A percentile compares a stretch with the other conserved stretches of the same genome.
These are phyloP conservation scores for Aphanomyces euteiches DNA, from an alignment of 352 stramenopile genomes.

Conservation along the genomic window DNA sequence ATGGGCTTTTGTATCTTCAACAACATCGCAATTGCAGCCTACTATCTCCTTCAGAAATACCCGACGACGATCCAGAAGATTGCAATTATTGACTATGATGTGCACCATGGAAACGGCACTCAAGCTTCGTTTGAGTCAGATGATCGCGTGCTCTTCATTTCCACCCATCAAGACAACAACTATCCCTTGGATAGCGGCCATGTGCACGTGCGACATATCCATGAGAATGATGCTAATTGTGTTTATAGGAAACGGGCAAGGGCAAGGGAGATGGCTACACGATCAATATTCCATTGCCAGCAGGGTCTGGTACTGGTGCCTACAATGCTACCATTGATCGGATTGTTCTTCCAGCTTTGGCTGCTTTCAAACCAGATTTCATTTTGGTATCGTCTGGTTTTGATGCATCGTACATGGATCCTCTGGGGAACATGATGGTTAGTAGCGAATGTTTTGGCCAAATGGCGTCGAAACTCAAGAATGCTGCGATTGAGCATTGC, in stretches of 20 bases:
- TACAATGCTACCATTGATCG: constrained; percentile 66
- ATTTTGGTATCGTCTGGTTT: constrained; percentile 74
- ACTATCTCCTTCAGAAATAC: constrained; percentile 55
- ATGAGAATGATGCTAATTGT: background rate
- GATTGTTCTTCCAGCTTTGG: constrained; percentile 64
- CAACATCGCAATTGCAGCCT: constrained; percentile 60
- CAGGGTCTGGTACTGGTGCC: constrained; percentile 62
- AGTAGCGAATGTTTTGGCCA: constrained; percentile 59
- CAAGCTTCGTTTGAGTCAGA: constrained; percentile 88
- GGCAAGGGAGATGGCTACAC: constrained; percentile 49
- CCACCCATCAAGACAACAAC: constrained; percentile 77
- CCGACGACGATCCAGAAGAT: constrained; percentile 71
- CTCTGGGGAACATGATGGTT: constrained; percentile 82
- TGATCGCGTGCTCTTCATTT: constrained; percentile 66
- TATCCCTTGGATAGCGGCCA: constrained; percentile 61
- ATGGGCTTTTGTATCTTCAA: constrained; percentile 78
- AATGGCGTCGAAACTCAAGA: constrained; percentile 60
- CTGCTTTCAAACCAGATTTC: constrained; percentile 71
- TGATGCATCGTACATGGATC: constrained; percentile 77
- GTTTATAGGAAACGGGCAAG: constrained; percentile 40
- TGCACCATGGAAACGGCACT: constrained; percentile 96
- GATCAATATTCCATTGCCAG: constrained; percentile 85
- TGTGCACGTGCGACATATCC: constrained; percentile 25
- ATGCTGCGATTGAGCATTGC: constrained; percentile 43
- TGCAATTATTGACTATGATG: constrained; percentile 94